These are phyloP conservation scores for Stachybotrys elegans DNA, from an alignment of 2,329 filamentous ascomycete genomes.

Conservation along the genomic window DNA sequence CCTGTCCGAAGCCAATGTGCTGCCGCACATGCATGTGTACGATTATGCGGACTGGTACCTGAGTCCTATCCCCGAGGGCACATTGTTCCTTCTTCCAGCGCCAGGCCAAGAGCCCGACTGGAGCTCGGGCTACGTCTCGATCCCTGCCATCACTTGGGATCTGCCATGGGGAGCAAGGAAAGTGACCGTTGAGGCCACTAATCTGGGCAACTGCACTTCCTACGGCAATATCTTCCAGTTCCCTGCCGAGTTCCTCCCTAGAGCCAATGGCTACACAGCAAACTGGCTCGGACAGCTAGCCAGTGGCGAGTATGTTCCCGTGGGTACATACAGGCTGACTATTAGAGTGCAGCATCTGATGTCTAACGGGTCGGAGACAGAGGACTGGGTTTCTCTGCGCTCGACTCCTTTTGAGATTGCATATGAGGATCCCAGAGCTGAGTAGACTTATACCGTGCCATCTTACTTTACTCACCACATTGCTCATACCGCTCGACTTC, in stretches of 20 bases:
- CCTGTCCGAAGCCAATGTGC: constrained; percentile 2
- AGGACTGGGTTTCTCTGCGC: constrained; percentile 30
- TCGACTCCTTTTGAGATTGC: neutral
- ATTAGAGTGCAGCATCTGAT: constrained; percentile 39
- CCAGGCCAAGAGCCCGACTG: neutral
- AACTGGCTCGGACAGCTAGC: constrained; percentile 36
- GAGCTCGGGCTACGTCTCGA: neutral
- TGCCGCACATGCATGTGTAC: neutral
- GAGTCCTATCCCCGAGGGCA: neutral
- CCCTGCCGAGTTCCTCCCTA: neutral
- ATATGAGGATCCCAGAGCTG: no score
- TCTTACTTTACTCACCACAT: no score
- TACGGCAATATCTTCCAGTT: neutral
- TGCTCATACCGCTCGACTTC: no score
- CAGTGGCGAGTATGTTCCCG: constrained; percentile 32
- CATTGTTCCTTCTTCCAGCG: neutral
- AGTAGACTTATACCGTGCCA: no score
- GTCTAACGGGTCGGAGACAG: constrained; percentile 28
- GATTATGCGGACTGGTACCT: neutral
- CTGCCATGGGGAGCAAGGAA: neutral
- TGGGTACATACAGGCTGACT: constrained; percentile 36
- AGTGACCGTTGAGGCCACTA: neutral
- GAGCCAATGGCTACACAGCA: no score
- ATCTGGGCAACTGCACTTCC: neutral
- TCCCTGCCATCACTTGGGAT: neutral